A percentile compares a stretch with the other conserved stretches of the same genome.
Evolutionary conservation across 495 filamentous ascomycete species (phyloP).

Genomic region (Aspergillus asperescens): DNA sequence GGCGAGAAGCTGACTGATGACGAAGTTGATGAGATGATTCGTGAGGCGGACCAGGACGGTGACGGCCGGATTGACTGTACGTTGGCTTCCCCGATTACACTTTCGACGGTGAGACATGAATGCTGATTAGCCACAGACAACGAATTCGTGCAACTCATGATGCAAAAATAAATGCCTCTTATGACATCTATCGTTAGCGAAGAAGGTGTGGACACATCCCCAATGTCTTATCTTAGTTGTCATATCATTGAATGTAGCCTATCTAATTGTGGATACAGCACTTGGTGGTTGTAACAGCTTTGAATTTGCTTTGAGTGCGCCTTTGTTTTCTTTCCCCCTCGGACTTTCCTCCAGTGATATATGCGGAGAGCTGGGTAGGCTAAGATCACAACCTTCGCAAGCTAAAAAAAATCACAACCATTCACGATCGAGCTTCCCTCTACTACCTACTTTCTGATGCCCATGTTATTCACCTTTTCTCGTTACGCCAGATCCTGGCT

Average conservation of each 20-base stretch:
- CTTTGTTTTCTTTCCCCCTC: constrained; percentile 5
- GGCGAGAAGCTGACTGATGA: constrained; percentile 99
- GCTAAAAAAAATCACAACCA: constrained; percentile 3
- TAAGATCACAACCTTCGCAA: constrained; percentile 8
- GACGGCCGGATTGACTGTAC: constrained; percentile 95
- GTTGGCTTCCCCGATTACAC: constrained; percentile 9
- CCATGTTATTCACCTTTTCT: not conserved
- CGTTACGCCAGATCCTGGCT: no score
- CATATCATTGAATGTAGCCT: constrained; percentile 31
- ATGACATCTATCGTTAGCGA: constrained; percentile 32
- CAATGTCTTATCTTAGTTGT: constrained; percentile 22
- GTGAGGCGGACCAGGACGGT: constrained; percentile 97
- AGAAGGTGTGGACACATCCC: constrained; percentile 24
- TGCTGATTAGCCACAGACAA: constrained; percentile 63
- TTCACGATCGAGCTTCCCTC: not conserved
- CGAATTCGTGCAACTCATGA: constrained; percentile 99
- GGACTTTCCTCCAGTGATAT: not conserved
- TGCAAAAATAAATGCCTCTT: constrained; percentile 81
- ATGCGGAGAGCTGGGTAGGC: constrained; percentile 8
- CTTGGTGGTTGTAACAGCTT: constrained; percentile 27
- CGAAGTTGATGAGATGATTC: constrained; percentile 99
- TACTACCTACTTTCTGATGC: not conserved
- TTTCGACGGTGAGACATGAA: not conserved
- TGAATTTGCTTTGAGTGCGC: constrained; percentile 22
- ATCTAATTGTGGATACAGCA: constrained; percentile 23